A percentile compares a stretch with the other conserved stretches of the same genome.
Evolutionary conservation across 2,329 filamentous ascomycete genomes (phyloP).

Genomic region (Blumeriella jaapii): DNA sequence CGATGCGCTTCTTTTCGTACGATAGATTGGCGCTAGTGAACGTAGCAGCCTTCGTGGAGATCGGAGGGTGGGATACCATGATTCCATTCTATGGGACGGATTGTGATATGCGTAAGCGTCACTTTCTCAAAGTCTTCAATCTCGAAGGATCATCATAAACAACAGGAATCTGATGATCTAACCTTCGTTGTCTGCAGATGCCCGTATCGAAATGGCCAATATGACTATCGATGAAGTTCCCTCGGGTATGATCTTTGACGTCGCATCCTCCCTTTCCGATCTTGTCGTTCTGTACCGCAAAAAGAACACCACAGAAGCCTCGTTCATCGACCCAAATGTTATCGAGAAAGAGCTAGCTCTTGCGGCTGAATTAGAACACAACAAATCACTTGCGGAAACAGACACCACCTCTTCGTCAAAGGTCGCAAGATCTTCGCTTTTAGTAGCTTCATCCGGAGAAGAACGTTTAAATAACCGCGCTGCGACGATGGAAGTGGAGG

Average conservation of each 20-base stretch:
- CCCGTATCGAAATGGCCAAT: constrained; percentile 35
- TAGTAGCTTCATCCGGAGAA: background rate
- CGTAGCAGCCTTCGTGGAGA: constrained; percentile 34
- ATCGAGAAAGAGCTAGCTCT: constrained; percentile 15
- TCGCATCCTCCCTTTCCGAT: constrained; percentile 35
- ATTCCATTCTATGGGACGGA: constrained; percentile 48
- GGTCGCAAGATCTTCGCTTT: no score
- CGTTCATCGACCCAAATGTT: constrained; percentile 17
- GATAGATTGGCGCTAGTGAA: constrained; percentile 47
- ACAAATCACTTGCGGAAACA: background rate
- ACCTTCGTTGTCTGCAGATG: constrained; percentile 35
- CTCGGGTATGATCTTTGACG: constrained; percentile 35
- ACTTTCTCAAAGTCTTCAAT: no score
- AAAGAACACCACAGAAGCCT: constrained; percentile 13
- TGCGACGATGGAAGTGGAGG: background rate
- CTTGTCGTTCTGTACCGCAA: constrained; percentile 36
- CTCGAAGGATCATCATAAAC: constrained; percentile 25
- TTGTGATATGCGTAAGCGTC: constrained; percentile 5
- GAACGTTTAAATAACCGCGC: no score
- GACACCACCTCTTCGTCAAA: no score
- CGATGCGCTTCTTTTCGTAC: constrained; percentile 43
- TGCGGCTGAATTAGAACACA: background rate
- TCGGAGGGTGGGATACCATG: constrained; percentile 43
- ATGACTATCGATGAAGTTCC: constrained; percentile 31
- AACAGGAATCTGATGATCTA: background rate